Conservation (phyloP, 129 eudicot genomes). For the carrot (Daucus carota) region DH1_v3.0 NC_030386.2:16895501-16896000, state of each 20-base stretch:
- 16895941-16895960: not conserved
- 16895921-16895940: too few species aligned
- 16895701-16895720: slow-evolving; percentile 33
- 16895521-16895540: slow-evolving; percentile 17
- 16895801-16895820: slow-evolving; percentile 17
- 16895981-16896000: too few species aligned
- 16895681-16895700: slow-evolving; percentile 17
- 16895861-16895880: slow-evolving; percentile 85
- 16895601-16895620: slow-evolving; percentile 12
- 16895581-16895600: not conserved
- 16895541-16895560: not conserved
- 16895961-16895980: too few species aligned
- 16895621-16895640: not conserved
- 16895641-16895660: not conserved
- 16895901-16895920: not conserved
- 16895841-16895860: slow-evolving; percentile 88
- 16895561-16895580: not conserved
- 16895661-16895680: not conserved
- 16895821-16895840: slow-evolving; percentile 31
- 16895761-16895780: slow-evolving; percentile 53
- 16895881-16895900: slow-evolving; percentile 38
- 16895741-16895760: slow-evolving; percentile 71
- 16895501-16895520: slow-evolving; percentile 13
- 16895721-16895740: slow-evolving; percentile 71
- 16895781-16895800: slow-evolving; percentile 51